Evolutionary conservation across 2,329 filamentous ascomycete genomes (phyloP), one percentile per base, ranked within the genome.

Genomic region (Arthrobotrys sinensis): DNA sequence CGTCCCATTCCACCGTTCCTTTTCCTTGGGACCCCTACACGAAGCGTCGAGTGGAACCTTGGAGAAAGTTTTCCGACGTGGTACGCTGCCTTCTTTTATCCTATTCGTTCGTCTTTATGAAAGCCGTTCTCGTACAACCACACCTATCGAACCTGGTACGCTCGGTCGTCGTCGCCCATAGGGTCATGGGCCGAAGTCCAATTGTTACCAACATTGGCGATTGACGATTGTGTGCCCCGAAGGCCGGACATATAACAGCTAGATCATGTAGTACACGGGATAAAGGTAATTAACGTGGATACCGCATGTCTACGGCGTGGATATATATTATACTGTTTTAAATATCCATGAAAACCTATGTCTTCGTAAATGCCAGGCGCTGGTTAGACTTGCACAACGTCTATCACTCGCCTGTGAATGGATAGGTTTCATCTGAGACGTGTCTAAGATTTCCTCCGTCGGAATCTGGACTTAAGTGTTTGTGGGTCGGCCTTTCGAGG

Each of bases 361-460:
- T 43, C 12, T 43, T 60, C 3, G 16, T 32, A 62, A 43, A 24
- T 70, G 66, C 32, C 12, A 50, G n/a, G 28, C 21, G 38, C 65
- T n/a, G 50, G 66, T n/a, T 50, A 11, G 53, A 52, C 10, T 70
- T 70, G 52, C 53, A 50, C 66, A 40, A 67, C 50, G 64, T 60
- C 48, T 32, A 43, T 43, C 64, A 36, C 46, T 52, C 48, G 46
- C 21, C 19, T 45, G 12, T 64, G 60, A 64, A 40, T 64, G 38
- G 60, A 21, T 48, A 48, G 62, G 32, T 53, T 62, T 72, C 45
- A 53, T 43, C 60, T 73, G 46, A 65, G 60, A 43, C 32, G 24
- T 65, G 69, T 73, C 69, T 65, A 73, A 60, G 69, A 60, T 76
- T 76, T 57, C 48, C 40, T 67, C 72, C 72, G 72, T 69, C 72